These are phyloP conservation scores for Ceratopteris richardii DNA, from an alignment of 75 land plant genomes.

Conservation along the genomic window DNA sequence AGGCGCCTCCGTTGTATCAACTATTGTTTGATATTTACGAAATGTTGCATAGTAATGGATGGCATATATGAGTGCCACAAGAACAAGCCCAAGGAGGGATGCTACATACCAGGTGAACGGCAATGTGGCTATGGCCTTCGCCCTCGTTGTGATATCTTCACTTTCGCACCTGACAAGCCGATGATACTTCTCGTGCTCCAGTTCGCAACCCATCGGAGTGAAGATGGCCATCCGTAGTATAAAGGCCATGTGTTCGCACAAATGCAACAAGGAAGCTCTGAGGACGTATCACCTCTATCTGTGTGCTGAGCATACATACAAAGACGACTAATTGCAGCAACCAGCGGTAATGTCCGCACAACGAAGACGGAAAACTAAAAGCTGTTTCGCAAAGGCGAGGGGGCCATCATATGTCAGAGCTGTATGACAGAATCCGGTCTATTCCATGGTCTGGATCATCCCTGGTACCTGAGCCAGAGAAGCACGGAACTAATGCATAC, in stretches of 20 bases:
- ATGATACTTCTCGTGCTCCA: constrained; percentile 10
- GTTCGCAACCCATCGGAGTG: constrained; percentile 46
- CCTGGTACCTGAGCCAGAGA: not conserved
- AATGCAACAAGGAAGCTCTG: constrained; percentile 11
- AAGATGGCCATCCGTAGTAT: constrained; percentile 64
- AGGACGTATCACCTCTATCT: constrained; percentile 15
- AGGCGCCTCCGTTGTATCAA: too few relatives aligned
- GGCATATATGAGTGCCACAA: too few relatives aligned
- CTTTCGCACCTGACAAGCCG: too few relatives aligned
- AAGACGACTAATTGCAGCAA: constrained; percentile 18
- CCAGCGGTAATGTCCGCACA: constrained; percentile 32
- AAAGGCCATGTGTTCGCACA: constrained; percentile 49
- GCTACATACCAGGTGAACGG: constrained; percentile 67
- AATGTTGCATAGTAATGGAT: too few relatives aligned
- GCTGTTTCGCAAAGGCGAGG: constrained; percentile 24
- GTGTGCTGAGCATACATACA: constrained; percentile 11
- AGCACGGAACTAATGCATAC: constrained; percentile 31
- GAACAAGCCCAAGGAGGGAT: constrained; percentile 6
- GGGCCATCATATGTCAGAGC: constrained; percentile 14
- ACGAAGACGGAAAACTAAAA: constrained; percentile 28
- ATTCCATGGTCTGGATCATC: too few relatives aligned
- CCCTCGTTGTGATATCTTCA: constrained; percentile 26
- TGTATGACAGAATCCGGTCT: constrained; percentile 1
- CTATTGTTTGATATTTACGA: too few relatives aligned
- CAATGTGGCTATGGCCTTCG: constrained; percentile 55